Base-by-base conservation (phyloP, 2,329 filamentous ascomycete genomes). In the Penicillium sp. region DNA sequence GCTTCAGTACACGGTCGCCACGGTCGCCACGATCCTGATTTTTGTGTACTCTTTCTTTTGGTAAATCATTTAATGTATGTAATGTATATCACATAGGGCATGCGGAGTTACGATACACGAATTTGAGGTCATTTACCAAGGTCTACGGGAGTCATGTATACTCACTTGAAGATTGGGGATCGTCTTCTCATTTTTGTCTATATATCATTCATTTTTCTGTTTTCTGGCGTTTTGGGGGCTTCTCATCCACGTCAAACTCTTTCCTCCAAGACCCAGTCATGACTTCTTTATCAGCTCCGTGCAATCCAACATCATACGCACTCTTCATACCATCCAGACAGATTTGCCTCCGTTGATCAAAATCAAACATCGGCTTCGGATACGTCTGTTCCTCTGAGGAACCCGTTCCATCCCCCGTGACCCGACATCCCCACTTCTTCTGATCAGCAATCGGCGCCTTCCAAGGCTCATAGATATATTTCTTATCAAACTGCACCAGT, bases 381-480 rank as follows among this genome's bases (percentile, higher is more conserved):
- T 92, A 93, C 1, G 74, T 58, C 35, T 68, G 72, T 21, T 80
- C 74, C 1, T 78, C 75, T 3, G 79, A 74, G 21, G 74, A 73
- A 7, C 67, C 69, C 27, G 79, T 69, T 2, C 81, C 82, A 60
- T 86, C 80, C 0, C 84, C 85, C 46, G 78, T 82, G 52, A 90
- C 75, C 19, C 83, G 69, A 51, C 90, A 87, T 0, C 86, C 84
- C 55, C 88, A 90, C 66, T 82, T 85, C 70, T 84, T 89, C 75
- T 90, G 86, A 55, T 91, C 89, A 21, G 74, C 74, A 39, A 87
- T 80, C 2, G 86, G 86, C 43, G 89, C 88, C 68, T 88, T 91
- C 86, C 88, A 90, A 6, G 90, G 90, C 77, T 93, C 89, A 63
- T 91, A 93, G 31, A 93, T 90, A 66, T 84, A 90, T 72, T 89